A percentile compares a stretch with the other conserved stretches of the same genome.
Conservation (phyloP, 176 grass and related monocot genomes). For the Eragrostis nindensis region DNA sequence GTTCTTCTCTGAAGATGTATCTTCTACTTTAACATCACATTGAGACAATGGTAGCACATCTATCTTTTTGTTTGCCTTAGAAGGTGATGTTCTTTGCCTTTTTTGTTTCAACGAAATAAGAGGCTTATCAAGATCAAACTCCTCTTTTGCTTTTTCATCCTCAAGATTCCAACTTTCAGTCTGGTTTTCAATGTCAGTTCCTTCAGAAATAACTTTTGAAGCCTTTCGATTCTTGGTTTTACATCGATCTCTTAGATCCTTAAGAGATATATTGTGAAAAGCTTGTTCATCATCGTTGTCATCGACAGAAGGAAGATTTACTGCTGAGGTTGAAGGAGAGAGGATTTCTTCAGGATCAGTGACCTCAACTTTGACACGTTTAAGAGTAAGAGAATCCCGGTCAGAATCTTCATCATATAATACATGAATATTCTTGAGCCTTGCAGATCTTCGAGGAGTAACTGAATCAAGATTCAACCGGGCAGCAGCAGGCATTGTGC, state of each 20-base stretch:
- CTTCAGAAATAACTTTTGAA: slow-evolving; percentile 35
- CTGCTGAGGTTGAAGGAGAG: slow-evolving; percentile 30
- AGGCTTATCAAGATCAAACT: slow-evolving; percentile 57
- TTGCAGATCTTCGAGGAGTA: slow-evolving; percentile 42
- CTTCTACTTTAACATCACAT: slow-evolving; percentile 1
- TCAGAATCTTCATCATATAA: slow-evolving; percentile 37
- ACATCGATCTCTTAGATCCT: slow-evolving; percentile 54
- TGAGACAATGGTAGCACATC: slow-evolving; percentile 17
- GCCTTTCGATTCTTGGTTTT: slow-evolving; percentile 47
- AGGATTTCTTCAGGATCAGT: slow-evolving; percentile 47
- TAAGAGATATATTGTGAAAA: slow-evolving; percentile 43
- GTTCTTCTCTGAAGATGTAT: slow-evolving; percentile 20
- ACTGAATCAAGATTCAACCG: neutral
- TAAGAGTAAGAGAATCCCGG: slow-evolving; percentile 3
- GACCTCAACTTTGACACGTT: slow-evolving; percentile 54
- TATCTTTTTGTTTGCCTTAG: slow-evolving; percentile 37
- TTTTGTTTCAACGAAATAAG: slow-evolving; percentile 63
- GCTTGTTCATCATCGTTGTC: slow-evolving; percentile 12
- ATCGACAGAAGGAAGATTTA: slow-evolving; percentile 19
- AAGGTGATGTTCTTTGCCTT: slow-evolving; percentile 29
- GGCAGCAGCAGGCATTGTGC: slow-evolving; percentile 39
- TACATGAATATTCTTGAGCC: slow-evolving; percentile 30
- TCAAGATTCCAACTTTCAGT: neutral
- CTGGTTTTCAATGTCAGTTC: slow-evolving; percentile 14
- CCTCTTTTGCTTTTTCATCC: slow-evolving; percentile 35